These are phyloP conservation scores for Aegilops speltoides DNA, from an alignment of 176 grass and related monocot species.

Conservation along the genomic window DNA sequence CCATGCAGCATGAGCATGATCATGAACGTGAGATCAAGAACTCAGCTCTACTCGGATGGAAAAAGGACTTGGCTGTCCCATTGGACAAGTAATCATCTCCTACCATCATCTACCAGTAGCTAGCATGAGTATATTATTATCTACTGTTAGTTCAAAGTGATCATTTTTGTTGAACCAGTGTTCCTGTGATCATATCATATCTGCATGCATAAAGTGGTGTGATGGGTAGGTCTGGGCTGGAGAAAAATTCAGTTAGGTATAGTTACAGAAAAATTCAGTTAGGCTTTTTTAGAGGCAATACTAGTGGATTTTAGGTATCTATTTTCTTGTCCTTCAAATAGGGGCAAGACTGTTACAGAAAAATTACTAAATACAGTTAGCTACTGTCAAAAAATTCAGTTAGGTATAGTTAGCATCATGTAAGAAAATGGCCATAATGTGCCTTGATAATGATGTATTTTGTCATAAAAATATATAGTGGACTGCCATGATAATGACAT, in stretches of 20 bases:
- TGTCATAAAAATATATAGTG: too few relatives aligned
- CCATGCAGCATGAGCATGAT: slow-evolving; percentile 7
- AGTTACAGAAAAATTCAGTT: too few relatives aligned
- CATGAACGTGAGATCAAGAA: slow-evolving; percentile 35
- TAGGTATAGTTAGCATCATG: too few relatives aligned
- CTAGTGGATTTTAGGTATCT: too few relatives aligned
- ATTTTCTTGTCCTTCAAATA: too few relatives aligned
- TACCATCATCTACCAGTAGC: background rate
- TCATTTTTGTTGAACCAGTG: background rate
- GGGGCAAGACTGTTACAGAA: too few relatives aligned
- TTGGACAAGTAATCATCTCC: background rate
- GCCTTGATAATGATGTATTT: too few relatives aligned
- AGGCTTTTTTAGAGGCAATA: too few relatives aligned
- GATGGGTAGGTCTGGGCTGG: background rate
- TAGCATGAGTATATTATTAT: background rate
- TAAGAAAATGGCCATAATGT: too few relatives aligned
- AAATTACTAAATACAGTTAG: too few relatives aligned
- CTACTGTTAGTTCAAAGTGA: background rate
- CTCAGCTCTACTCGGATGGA: background rate
- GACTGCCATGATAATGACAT: too few relatives aligned
- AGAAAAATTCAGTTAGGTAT: background rate
- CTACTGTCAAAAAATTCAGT: too few relatives aligned
- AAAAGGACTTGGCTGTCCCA: slow-evolving; percentile 39
- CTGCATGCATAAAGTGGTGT: background rate
- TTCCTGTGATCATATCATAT: background rate